These are phyloP conservation scores for Phytopythium boreale DNA, from an alignment of 352 stramenopile genomes.

Conservation along the genomic window DNA sequence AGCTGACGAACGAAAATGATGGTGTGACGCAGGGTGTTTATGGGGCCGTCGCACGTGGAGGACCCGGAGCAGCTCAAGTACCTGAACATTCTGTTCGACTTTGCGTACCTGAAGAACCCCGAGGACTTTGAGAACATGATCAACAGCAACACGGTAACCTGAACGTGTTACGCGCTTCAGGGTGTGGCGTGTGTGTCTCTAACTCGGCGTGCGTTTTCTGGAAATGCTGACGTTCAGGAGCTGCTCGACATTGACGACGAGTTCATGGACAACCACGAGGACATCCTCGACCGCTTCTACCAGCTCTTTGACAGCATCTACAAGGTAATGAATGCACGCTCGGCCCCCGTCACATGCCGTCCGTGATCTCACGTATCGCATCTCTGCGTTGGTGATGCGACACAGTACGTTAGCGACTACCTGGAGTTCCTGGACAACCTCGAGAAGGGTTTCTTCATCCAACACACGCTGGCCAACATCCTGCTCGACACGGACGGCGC, in stretches of 20 bases:
- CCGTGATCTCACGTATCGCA: background rate
- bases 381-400: background rate
- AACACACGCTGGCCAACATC: conserved; percentile 93
- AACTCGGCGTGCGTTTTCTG: no score
- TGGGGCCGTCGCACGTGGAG: conserved; percentile 83
- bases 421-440: conserved; percentile 92
- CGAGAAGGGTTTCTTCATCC: conserved; percentile 93
- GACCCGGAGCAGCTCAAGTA: conserved; percentile 90
- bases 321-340: conserved; percentile 31
- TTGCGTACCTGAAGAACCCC: conserved; percentile 93
- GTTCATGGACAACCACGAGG: conserved; percentile 88
- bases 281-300: conserved; percentile 88
- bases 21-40: conserved; percentile 58
- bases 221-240: conserved; percentile 24
- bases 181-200: background rate
- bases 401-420: conserved; percentile 90
- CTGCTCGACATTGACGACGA: conserved; percentile 90
- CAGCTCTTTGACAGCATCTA: conserved; percentile 88
- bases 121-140: conserved; percentile 94
- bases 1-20: background rate
- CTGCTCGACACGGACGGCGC: conserved; percentile 92
- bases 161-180: background rate
- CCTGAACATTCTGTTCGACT: conserved; percentile 94
- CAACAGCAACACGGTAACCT: conserved; percentile 82
- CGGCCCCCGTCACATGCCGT: no score